phyloP scores from a whole-genome alignment of 345 rosid genomes.

The Moricandia moricandioides region DNA sequence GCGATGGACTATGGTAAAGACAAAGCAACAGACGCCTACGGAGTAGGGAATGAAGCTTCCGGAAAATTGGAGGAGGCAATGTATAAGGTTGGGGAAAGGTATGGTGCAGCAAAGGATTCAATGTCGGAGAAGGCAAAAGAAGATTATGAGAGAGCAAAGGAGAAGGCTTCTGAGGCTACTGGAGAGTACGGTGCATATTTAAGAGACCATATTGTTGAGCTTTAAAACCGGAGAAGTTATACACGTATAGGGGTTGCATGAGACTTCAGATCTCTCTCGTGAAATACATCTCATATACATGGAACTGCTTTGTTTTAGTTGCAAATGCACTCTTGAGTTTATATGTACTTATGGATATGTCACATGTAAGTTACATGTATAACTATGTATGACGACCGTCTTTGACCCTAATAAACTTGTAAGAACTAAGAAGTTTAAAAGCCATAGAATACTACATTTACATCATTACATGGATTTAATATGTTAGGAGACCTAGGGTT shows the following conservation, averaged over 20 bases:
- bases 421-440: background rate
- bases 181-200: slow-evolving; percentile 38
- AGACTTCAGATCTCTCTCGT: background rate
- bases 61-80: slow-evolving; percentile 13
- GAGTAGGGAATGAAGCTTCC: slow-evolving; percentile 21
- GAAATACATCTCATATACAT: slow-evolving; percentile 3
- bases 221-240: slow-evolving; percentile 15
- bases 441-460: background rate
- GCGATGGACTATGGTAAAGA: slow-evolving; percentile 32
- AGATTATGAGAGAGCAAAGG: slow-evolving; percentile 56
- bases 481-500: background rate
- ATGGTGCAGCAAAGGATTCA: slow-evolving; percentile 40
- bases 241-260: background rate
- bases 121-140: slow-evolving; percentile 33
- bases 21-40: slow-evolving; percentile 16
- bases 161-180: slow-evolving; percentile 50
- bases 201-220: slow-evolving; percentile 35
- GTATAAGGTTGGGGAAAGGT: slow-evolving; percentile 43
- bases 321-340: background rate
- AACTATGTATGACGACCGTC: background rate
- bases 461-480: background rate
- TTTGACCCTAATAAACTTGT: background rate
- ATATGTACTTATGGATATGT: background rate
- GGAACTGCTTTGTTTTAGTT: background rate
- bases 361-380: background rate